These are phyloP conservation scores for Coprinopsis marcescibilis DNA, from an alignment of 768 basidiomycete species.

Conservation along the genomic window DNA sequence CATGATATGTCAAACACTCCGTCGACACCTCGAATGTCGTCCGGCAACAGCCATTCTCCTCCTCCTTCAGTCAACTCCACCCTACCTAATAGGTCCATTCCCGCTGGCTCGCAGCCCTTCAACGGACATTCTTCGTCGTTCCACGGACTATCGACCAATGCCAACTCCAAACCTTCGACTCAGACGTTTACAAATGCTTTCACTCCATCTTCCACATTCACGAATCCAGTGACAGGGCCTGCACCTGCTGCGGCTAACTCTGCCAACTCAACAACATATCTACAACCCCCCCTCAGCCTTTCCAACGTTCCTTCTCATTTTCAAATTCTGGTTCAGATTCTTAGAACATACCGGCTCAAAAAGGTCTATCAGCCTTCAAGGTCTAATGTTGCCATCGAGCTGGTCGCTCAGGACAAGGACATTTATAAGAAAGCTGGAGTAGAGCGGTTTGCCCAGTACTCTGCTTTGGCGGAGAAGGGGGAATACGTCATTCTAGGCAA, in stretches of 20 bases:
- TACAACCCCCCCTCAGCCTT: too few species aligned
- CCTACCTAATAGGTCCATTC: too few species aligned
- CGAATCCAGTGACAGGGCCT: neutral
- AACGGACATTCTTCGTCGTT: too few species aligned
- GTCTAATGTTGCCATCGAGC: slow-evolving; percentile 28
- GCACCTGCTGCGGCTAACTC: neutral
- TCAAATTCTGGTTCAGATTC: slow-evolving; percentile 8
- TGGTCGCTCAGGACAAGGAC: slow-evolving; percentile 21
- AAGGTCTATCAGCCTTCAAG: slow-evolving; percentile 30
- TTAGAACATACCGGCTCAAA: slow-evolving; percentile 13
- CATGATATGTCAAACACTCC: neutral
- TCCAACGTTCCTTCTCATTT: neutral
- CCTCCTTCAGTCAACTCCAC: too few species aligned
- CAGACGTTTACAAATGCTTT: too few species aligned
- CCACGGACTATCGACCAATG: too few species aligned
- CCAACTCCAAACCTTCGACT: too few species aligned
- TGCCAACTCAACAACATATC: neutral
- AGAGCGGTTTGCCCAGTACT: slow-evolving; percentile 35
- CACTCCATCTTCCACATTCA: neutral
- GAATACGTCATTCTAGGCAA: slow-evolving; percentile 39
- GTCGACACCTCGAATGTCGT: neutral
- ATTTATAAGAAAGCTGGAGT: slow-evolving; percentile 37
- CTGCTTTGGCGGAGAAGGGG: slow-evolving; percentile 29
- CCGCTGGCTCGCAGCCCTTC: too few species aligned
- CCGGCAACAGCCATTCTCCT: too few species aligned